Evolutionary conservation across 2,329 filamentous ascomycete species (phyloP).

Genomic region (Myotisia sp.): DNA sequence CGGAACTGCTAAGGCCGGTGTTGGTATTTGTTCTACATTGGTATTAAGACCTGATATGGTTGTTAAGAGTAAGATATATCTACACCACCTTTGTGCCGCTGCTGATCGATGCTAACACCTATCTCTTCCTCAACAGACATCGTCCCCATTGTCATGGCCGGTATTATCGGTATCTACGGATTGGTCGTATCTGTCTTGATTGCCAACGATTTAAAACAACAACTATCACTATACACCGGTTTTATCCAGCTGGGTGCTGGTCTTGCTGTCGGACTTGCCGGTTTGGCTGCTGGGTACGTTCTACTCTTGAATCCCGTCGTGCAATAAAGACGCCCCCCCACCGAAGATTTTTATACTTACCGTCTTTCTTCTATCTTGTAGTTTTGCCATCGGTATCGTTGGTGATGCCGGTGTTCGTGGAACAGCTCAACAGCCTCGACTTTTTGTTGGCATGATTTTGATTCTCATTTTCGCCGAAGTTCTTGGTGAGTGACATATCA

Average conservation of each 20-base stretch:
- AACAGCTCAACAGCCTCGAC: slow-evolving; percentile 39
- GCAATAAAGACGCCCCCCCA: not conserved
- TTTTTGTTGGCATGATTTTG: slow-evolving; percentile 95
- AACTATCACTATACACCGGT: slow-evolving; percentile 60
- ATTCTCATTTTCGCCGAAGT: slow-evolving; percentile 99
- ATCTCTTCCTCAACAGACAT: slow-evolving; percentile 51
- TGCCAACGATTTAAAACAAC: slow-evolving; percentile 61
- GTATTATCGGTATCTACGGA: slow-evolving; percentile 99
- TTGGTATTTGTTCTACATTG: slow-evolving; percentile 97
- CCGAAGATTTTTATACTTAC: not conserved
- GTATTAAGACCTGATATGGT: slow-evolving; percentile 94
- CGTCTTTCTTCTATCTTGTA: slow-evolving; percentile 10
- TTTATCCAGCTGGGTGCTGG: slow-evolving; percentile 79
- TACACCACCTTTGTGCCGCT: not conserved
- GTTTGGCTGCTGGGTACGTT: slow-evolving; percentile 56
- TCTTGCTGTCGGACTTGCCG: slow-evolving; percentile 66
- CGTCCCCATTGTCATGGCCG: slow-evolving; percentile 99
- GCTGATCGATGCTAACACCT: slow-evolving; percentile 8
- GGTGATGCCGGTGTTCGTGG: slow-evolving; percentile 42
- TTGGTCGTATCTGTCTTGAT: slow-evolving; percentile 79
- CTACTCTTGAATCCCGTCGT: not conserved
- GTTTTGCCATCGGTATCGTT: slow-evolving; percentile 76
- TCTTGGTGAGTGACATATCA: slow-evolving; percentile 52
- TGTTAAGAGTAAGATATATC: slow-evolving; percentile 74
- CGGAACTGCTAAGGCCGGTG: slow-evolving; percentile 97